phyloP scores from a whole-genome alignment of 2,329 filamentous ascomycete genomes.

The Sporothrix dimorphospora region DNA sequence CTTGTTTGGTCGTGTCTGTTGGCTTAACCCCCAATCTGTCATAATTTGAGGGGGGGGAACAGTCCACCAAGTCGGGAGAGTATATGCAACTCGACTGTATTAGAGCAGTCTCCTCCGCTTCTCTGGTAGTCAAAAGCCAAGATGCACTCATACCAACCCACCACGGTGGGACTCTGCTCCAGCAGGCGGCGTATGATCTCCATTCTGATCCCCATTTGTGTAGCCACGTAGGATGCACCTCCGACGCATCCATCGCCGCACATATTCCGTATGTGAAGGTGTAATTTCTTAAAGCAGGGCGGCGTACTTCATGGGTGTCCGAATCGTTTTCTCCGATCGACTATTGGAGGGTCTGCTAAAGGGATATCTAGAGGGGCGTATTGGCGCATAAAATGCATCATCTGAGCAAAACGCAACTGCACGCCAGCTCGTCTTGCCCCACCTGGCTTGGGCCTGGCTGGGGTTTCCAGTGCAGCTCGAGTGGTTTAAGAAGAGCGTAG shows the following conservation, averaged over 20 bases:
- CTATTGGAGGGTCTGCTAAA: neutral
- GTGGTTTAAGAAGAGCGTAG: neutral
- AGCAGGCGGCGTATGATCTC: conserved; percentile 2
- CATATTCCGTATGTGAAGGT: neutral
- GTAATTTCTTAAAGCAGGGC: neutral
- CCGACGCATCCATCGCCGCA: neutral
- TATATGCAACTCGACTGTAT: conserved; percentile 19
- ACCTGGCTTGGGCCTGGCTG: neutral
- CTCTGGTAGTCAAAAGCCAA: neutral
- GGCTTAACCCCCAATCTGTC: neutral
- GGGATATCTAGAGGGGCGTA: neutral
- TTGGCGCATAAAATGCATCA: neutral
- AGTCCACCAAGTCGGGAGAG: neutral
- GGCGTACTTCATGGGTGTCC: neutral
- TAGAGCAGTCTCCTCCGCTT: neutral
- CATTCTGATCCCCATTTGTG: neutral
- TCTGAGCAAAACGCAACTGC: neutral
- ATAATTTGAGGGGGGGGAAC: neutral
- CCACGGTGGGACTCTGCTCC: neutral
- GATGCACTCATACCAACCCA: neutral
- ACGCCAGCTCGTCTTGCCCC: neutral
- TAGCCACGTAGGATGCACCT: too few relatives aligned
- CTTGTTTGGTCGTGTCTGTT: neutral
- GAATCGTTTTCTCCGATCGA: neutral
- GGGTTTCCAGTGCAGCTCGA: neutral